Conservation (phyloP, 2,329 filamentous ascomycete species). For the Xylaria arbuscula region DNA sequence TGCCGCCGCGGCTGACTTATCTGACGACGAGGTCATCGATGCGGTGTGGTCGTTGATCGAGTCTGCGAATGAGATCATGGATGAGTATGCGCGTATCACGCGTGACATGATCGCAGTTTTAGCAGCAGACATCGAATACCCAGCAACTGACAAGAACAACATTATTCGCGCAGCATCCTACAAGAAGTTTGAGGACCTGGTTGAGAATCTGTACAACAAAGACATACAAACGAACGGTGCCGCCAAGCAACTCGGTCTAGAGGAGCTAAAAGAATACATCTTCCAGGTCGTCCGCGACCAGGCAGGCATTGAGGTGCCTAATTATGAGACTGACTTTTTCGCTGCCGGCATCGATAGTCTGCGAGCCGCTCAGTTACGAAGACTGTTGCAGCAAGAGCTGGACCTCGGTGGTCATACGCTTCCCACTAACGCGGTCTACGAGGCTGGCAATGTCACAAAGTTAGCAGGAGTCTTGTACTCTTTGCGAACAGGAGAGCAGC, state of each 20-base stretch:
- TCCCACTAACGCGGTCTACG: constrained; percentile 56
- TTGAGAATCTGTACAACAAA: constrained; percentile 49
- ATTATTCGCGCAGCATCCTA: constrained; percentile 58
- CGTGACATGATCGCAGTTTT: constrained; percentile 55
- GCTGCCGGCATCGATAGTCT: constrained; percentile 59
- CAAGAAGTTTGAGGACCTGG: constrained; percentile 49
- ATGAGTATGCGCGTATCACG: constrained; percentile 57
- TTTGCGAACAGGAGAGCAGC: constrained; percentile 45
- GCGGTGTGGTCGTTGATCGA: constrained; percentile 54
- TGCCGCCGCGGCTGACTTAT: constrained; percentile 41
- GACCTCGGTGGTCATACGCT: constrained; percentile 50
- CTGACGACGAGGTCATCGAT: constrained; percentile 51
- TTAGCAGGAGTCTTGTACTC: constrained; percentile 52
- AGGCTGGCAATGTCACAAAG: constrained; percentile 52
- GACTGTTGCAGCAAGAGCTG: constrained; percentile 55
- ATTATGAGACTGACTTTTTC: constrained; percentile 56
- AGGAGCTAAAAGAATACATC: constrained; percentile 51
- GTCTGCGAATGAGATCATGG: constrained; percentile 54
- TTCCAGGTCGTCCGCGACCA: constrained; percentile 47
- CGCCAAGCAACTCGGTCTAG: constrained; percentile 39
- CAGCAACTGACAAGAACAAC: constrained; percentile 59
- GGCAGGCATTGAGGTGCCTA: constrained; percentile 49
- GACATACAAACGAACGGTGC: constrained; percentile 25
- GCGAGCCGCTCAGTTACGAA: constrained; percentile 58
- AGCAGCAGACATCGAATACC: constrained; percentile 50